Percentiles rank a stretch among this genome's conserved stretches.
Evolutionary conservation across 768 basidiomycete genomes (phyloP).

Genomic region (Suillus spraguei): DNA sequence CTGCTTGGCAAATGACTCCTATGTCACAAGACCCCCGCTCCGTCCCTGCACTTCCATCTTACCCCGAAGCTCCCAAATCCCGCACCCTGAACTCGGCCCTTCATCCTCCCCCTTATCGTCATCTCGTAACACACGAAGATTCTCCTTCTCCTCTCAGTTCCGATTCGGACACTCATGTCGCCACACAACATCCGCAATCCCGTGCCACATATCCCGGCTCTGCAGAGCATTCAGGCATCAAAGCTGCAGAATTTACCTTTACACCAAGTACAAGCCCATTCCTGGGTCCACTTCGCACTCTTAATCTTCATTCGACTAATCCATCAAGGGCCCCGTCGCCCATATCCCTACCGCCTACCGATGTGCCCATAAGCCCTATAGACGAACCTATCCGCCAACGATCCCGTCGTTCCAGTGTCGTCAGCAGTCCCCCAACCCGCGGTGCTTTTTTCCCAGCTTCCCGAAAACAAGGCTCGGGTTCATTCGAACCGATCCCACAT

Average conservation of each 20-base stretch:
- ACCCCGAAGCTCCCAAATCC: slow-evolving; percentile 19
- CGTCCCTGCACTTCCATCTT: slow-evolving; percentile 16
- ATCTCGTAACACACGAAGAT: slow-evolving; percentile 50
- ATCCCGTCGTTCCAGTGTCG: slow-evolving; percentile 34
- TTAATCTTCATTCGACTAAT: slow-evolving; percentile 72
- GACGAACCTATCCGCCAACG: slow-evolving; percentile 34
- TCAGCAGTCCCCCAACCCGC: slow-evolving; percentile 40
- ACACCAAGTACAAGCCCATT: slow-evolving; percentile 83
- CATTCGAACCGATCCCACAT: slow-evolving; percentile 33
- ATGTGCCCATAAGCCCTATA: slow-evolving; percentile 35
- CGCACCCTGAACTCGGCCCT: slow-evolving; percentile 31
- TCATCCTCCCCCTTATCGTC: slow-evolving; percentile 35
- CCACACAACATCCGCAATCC: slow-evolving; percentile 32
- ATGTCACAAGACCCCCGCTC: slow-evolving; percentile 37
- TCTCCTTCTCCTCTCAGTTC: slow-evolving; percentile 73
- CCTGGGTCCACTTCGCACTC: slow-evolving; percentile 73
- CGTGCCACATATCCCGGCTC: slow-evolving; percentile 27
- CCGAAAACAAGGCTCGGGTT: slow-evolving; percentile 29
- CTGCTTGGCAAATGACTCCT: slow-evolving; percentile 55
- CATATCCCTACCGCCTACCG: slow-evolving; percentile 60
- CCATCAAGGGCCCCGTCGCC: slow-evolving; percentile 76
- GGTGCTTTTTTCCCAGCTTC: slow-evolving; percentile 28
- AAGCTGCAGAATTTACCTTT: slow-evolving; percentile 40
- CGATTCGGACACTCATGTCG: slow-evolving; percentile 51
- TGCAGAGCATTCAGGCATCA: slow-evolving; percentile 21